These are phyloP conservation scores for Penicillium macrosclerotiorum DNA, from an alignment of 495 filamentous ascomycete genomes.

Conservation along the genomic window DNA sequence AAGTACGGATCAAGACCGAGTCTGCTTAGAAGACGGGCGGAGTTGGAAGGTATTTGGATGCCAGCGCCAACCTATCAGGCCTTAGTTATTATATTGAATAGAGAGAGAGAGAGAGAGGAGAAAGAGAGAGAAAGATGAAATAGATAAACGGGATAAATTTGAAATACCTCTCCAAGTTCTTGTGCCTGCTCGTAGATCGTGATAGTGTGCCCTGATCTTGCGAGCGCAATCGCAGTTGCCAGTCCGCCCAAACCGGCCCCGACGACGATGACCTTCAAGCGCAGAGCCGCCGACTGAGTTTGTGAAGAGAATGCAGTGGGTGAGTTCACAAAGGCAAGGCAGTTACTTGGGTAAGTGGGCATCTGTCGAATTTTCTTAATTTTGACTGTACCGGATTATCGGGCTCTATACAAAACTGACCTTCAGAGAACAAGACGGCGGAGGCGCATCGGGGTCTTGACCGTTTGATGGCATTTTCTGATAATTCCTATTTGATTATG, in stretches of 20 bases:
- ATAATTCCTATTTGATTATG: too few species aligned
- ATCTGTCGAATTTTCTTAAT: background rate
- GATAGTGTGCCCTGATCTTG: constrained; percentile 40
- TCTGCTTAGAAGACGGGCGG: constrained; percentile 42
- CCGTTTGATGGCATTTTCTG: background rate
- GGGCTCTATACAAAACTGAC: background rate
- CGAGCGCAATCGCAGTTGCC: constrained; percentile 48
- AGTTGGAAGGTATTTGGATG: constrained; percentile 58
- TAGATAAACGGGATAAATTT: too few species aligned
- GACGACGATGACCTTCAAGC: constrained; percentile 40
- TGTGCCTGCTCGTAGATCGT: constrained; percentile 47
- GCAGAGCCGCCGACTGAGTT: background rate
- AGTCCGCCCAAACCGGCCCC: constrained; percentile 35
- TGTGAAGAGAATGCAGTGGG: background rate
- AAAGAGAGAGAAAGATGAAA: too few species aligned
- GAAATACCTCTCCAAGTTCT: constrained; percentile 32
- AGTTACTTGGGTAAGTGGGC: constrained; percentile 15
- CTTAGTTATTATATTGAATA: background rate
- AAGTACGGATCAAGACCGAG: constrained; percentile 39
- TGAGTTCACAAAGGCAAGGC: constrained; percentile 11
- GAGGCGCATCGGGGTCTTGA: background rate
- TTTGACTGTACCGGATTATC: background rate
- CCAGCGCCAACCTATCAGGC: constrained; percentile 51
- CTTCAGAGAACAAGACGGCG: background rate
- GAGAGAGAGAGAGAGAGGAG: background rate